Conservation (phyloP, 768 basidiomycete genomes). For the Termitomyces sp. region DNA sequence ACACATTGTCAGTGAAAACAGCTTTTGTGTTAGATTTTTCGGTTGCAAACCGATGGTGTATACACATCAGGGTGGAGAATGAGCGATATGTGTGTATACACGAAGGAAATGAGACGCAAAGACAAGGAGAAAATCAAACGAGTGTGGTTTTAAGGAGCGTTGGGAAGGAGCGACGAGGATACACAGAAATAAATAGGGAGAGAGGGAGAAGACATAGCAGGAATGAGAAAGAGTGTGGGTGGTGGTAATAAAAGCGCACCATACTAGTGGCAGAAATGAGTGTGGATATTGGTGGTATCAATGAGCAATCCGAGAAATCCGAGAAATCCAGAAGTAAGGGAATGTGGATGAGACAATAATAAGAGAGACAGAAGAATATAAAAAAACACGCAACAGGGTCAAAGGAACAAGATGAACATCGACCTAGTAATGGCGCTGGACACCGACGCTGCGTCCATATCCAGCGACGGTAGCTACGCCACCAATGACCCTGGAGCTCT, state of each 20-base stretch:
- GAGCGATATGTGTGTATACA: background rate
- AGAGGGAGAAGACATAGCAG: background rate
- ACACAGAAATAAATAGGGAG: background rate
- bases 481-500: background rate
- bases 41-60: background rate
- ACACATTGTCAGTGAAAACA: no score
- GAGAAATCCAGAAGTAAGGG: background rate
- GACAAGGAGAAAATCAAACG: background rate
- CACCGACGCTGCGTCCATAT: slow-evolving; percentile 5
- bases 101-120: background rate
- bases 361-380: background rate
- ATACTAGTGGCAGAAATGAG: background rate
- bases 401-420: background rate
- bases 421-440: slow-evolving; percentile 3
- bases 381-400: no score
- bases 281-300: background rate
- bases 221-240: background rate
- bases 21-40: background rate
- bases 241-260: background rate
- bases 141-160: background rate
- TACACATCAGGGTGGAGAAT: background rate
- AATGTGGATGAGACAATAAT: background rate
- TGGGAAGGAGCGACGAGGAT: background rate
- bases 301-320: background rate
- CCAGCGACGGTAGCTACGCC: slow-evolving; percentile 12